A percentile compares a stretch with the other conserved stretches of the same genome.
These are phyloP conservation scores for Schwanniomyces occidentalis DNA, from an alignment of 805 yeast genomes.

Conservation along the genomic window DNA sequence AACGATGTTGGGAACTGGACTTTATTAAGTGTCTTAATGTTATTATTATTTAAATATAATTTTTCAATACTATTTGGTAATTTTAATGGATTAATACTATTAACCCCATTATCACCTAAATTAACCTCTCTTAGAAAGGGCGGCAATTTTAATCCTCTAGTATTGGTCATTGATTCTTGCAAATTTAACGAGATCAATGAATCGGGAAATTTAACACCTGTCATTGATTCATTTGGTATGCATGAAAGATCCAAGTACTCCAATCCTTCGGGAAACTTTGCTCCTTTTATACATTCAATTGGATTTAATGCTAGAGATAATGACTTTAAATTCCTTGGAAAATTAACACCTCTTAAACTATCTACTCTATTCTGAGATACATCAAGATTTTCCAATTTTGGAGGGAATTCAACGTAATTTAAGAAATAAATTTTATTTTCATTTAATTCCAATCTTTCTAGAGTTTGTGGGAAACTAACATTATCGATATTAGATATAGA, in stretches of 20 bases:
- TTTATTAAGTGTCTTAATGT: slow-evolving; percentile 45
- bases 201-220: slow-evolving; percentile 48
- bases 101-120: slow-evolving; percentile 41
- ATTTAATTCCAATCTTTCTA: slow-evolving; percentile 33
- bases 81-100: slow-evolving; percentile 45
- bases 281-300: slow-evolving; percentile 43
- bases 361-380: slow-evolving; percentile 42
- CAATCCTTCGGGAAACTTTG: slow-evolving; percentile 38
- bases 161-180: slow-evolving; percentile 46
- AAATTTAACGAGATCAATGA: slow-evolving; percentile 34
- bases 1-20: slow-evolving; percentile 39
- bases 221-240: slow-evolving; percentile 47
- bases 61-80: slow-evolving; percentile 41
- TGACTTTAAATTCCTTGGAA: slow-evolving; percentile 31
- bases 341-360: slow-evolving; percentile 34
- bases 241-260: slow-evolving; percentile 40
- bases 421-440: slow-evolving; percentile 41
- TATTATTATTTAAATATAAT: slow-evolving; percentile 39
- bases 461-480: slow-evolving; percentile 32
- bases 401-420: slow-evolving; percentile 40
- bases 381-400: slow-evolving; percentile 28
- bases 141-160: slow-evolving; percentile 44
- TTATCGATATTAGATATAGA: slow-evolving; percentile 36
- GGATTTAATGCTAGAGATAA: slow-evolving; percentile 40
- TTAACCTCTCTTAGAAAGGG: slow-evolving; percentile 29